Conservation (phyloP, 192 early-diverging fungal species). For the Backusella sp. region DNA sequence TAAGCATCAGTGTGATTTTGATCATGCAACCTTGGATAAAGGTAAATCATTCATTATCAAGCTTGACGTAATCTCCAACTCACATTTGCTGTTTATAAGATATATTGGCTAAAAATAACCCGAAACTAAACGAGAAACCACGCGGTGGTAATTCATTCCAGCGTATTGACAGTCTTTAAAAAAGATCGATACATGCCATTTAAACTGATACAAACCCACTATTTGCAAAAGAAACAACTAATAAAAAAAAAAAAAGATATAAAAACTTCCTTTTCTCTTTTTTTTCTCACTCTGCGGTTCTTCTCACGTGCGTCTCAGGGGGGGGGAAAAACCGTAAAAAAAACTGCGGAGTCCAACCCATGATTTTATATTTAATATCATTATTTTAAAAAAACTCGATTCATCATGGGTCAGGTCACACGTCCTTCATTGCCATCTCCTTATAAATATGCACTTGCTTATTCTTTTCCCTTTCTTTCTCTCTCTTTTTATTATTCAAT, state of each 20-base stretch:
- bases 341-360: not conserved
- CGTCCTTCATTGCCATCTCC: not conserved
- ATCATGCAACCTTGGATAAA: conserved; percentile 70
- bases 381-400: no score
- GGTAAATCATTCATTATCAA: conserved; percentile 24
- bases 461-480: not conserved
- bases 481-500: not conserved
- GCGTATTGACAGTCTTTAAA: conserved; percentile 52
- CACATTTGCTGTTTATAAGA: conserved; percentile 30
- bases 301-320: conserved; percentile 1
- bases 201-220: not conserved
- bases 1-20: conserved; percentile 79
- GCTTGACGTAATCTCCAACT: not conserved
- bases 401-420: not conserved
- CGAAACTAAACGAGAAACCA: conserved; percentile 69
- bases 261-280: not conserved
- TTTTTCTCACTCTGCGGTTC: not conserved
- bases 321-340: not conserved
- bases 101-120: conserved; percentile 70
- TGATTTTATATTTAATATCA: not conserved
- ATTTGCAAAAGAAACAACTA: not conserved
- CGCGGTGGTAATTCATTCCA: conserved; percentile 76
- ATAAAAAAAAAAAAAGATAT: not conserved
- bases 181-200: no score
- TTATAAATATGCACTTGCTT: not conserved